Evolutionary conservation across 768 basidiomycete species (phyloP), one percentile per base, ranked within the genome.

Genomic region (Scleroderma bovista): DNA sequence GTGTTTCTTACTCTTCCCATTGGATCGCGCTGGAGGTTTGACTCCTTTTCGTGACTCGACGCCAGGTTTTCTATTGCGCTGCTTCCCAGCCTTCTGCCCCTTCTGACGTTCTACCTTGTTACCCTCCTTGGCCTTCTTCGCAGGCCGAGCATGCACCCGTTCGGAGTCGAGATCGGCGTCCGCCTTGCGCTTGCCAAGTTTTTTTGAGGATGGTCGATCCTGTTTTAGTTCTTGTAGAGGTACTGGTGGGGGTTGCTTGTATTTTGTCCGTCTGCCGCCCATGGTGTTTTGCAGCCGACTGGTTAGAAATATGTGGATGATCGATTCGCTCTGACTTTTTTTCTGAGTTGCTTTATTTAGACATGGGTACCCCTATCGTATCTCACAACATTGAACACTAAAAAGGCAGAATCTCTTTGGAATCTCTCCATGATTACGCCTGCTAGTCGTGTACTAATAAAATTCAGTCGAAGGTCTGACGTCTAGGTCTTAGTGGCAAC

Each of bases 221-320:
- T 58, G 54, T 16, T 71, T 71, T 0, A 60, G 57, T 13, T 80
- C 74, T 7, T 46, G 59, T 24, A 88, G 58, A 26, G 88, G 77
- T 50, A 73, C 73, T 1, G 90, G 90, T 11, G 82, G 73, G 2
- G 72, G 76, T 66, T 93, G 91, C 71, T 93, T 93, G 69, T 86
- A 83, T 67, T 87, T 90, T 57, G 88, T 79, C 54, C 88, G 81
- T 61, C 90, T 80, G 40, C 91, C 91, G 53, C 91, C 91, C 91
- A 93, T 93, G 44, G 41, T 58, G 52, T 33, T 40, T n/a, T 45
- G 50, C 31, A 50, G 22, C 43, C 53, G 64, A 65, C 60, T 58
- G 23, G 32, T 23, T 37, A 38, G 36, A 29, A 33, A 17, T 32
- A 13, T 19, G 29, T 5, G 17, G 7, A n/a, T 17, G 36, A 29